Evolutionary conservation across 2,329 filamentous ascomycete genomes (phyloP).

Genomic region (Epichloe coenophiala): DNA sequence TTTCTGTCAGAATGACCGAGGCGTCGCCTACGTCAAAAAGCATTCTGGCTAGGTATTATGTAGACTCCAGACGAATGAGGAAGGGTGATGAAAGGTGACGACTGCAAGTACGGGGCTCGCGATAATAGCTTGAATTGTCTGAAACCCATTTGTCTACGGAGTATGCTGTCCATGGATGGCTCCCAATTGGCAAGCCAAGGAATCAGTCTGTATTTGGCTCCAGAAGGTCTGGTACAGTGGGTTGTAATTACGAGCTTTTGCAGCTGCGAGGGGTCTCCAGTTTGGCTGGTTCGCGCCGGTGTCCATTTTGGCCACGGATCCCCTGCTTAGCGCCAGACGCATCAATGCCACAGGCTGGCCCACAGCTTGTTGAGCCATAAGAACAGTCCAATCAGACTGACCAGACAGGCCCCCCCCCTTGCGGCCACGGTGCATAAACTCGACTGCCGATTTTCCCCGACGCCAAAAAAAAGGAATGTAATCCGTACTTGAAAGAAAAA

Average conservation of each 20-base stretch:
- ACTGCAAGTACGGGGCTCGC: no score
- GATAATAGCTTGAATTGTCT: no score
- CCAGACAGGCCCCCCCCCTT: slow-evolving; percentile 7
- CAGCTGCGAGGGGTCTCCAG: not conserved
- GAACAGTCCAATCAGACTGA: slow-evolving; percentile 15
- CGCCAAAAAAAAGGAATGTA: no score
- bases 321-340: slow-evolving; percentile 13
- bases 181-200: no score
- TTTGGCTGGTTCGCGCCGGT: not conserved
- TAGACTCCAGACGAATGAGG: no score
- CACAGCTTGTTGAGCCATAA: slow-evolving; percentile 4
- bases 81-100: no score
- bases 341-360: slow-evolving; percentile 14
- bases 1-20: not conserved
- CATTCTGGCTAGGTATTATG: not conserved
- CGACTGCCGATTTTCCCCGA: no score
- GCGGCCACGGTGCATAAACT: not conserved
- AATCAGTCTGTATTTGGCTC: not conserved
- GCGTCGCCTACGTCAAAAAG: not conserved
- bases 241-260: not conserved
- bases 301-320: slow-evolving; percentile 2
- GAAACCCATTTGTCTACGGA: no score
- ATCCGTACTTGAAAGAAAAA: no score
- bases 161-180: no score
- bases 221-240: not conserved